Evolutionary conservation across 2,329 filamentous ascomycete genomes (phyloP), one percentile per base, ranked within the genome.

Genomic region (Phaeosphaeriaceae sp.): DNA sequence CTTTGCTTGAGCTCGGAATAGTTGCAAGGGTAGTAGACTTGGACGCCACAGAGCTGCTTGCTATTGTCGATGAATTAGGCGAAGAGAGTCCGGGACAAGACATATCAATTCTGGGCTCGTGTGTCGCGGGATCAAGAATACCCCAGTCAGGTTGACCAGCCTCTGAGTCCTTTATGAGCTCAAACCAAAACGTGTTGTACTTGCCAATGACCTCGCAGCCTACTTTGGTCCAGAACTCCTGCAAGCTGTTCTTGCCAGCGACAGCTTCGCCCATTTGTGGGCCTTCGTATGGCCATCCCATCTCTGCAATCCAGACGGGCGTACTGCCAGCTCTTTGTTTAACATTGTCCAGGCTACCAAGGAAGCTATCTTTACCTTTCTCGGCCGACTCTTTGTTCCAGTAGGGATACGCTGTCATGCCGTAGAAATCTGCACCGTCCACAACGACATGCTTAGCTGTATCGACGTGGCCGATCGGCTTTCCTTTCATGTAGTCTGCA

Each of bases 401-500:
- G 54, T 71, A 77, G 1, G 74, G 74, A 50, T 77, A 78, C 7
- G 61, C 67, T 19, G 70, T 76, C 55, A 72, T 67, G 33, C 75
- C 75, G 33, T 72, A 54, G 47, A 77, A 78, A 51, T 78, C 73
- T 45, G 64, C 62, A 6, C 66, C 67, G 2, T 68, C 53, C n/a
- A 73, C 58, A 2, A 71, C 55, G 19, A 65, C 66, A 40, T 70
- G 54, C 19, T 66, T 54, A 3, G 66, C 65, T 1, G 68, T 73
- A 50, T 78, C 75, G 6, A 72, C 70, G 53, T 78, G 76, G 1
- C 75, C 75, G 25, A 78, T 68, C 7, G 86, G 82, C 25, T 81
- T 84, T 19, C 50, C 44, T 25, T 62, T 48, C 60, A 69, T 66
- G 24, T 64, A 66, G 3, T 78, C 76, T 33, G 83, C 80, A 22